These are phyloP conservation scores for Vanrija sp. DNA, from an alignment of 1,284 basidiomycete species.

Conservation along the genomic window DNA sequence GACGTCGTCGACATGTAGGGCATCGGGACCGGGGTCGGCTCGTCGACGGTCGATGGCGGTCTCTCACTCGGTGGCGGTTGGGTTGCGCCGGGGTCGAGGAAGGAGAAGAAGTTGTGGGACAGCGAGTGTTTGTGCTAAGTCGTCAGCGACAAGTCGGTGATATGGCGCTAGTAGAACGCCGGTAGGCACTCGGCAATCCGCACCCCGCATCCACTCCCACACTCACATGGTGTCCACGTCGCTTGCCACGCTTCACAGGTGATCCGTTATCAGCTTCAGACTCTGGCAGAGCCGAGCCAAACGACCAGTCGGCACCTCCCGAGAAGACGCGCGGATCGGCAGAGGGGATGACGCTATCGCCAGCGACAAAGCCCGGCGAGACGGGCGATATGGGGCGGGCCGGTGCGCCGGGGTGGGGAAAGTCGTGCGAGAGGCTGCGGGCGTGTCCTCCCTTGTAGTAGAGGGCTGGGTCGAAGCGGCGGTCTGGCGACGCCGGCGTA, in stretches of 20 bases:
- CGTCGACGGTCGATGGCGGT: slow-evolving; percentile 8
- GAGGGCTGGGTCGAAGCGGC: slow-evolving; percentile 32
- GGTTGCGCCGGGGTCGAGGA: slow-evolving; percentile 61
- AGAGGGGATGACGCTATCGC: slow-evolving; percentile 24
- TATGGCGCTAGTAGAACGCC: not conserved
- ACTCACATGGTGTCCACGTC: slow-evolving; percentile 68
- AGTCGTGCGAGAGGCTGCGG: slow-evolving; percentile 84
- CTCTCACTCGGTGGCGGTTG: slow-evolving; percentile 22
- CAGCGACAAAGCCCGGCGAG: slow-evolving; percentile 3
- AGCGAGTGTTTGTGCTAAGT: slow-evolving; percentile 77
- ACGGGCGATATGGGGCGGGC: slow-evolving; percentile 13
- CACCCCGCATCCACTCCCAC: not conserved
- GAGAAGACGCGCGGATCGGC: slow-evolving; percentile 28
- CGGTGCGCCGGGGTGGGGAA: slow-evolving; percentile 69
- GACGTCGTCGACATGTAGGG: slow-evolving; percentile 18
- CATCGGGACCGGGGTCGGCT: slow-evolving; percentile 16
- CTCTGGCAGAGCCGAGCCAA: slow-evolving; percentile 25
- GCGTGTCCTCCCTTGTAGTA: slow-evolving; percentile 61
- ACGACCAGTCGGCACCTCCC: slow-evolving; percentile 26
- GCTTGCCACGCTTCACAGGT: slow-evolving; percentile 47
- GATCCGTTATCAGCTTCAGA: slow-evolving; percentile 2
- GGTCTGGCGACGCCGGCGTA: not conserved
- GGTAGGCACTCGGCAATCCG: not conserved
- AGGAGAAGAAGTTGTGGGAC: slow-evolving; percentile 90
- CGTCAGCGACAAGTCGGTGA: not conserved